Evolutionary conservation across 73 alveolate genomes (phyloP).

Genomic region (Durusdinium trenchii): DNA sequence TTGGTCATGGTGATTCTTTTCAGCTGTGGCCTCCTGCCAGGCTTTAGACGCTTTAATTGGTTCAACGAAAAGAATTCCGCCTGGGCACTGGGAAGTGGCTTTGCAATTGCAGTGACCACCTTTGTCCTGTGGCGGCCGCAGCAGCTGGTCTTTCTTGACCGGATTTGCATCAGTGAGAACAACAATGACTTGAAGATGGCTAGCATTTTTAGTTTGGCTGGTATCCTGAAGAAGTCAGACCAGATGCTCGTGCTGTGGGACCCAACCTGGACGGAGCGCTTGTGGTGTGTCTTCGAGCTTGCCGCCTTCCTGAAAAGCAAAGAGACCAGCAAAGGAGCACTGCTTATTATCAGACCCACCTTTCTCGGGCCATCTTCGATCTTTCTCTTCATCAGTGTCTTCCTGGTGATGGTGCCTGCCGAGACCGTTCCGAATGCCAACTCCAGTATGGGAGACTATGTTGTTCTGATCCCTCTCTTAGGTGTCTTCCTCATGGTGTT

Average conservation of each 20-base stretch:
- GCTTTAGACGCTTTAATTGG: background rate
- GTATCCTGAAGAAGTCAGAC: background rate
- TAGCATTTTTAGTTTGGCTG: background rate
- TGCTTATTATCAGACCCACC: background rate
- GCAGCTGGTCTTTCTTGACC: background rate
- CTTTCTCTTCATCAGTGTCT: background rate
- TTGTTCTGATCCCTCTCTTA: too few relatives aligned
- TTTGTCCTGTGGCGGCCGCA: background rate
- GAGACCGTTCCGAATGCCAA: background rate
- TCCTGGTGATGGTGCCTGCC: background rate
- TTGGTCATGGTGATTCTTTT: background rate
- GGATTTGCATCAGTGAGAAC: slow-evolving; percentile 17
- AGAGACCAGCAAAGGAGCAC: too few relatives aligned
- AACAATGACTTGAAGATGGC: background rate
- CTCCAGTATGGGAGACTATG: too few relatives aligned
- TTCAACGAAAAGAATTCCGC: background rate
- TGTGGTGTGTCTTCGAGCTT: slow-evolving; percentile 21
- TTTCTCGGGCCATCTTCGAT: background rate
- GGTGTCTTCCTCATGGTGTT: too few relatives aligned
- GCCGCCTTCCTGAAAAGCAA: too few relatives aligned
- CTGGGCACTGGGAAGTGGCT: background rate
- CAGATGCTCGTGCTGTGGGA: slow-evolving; percentile 44
- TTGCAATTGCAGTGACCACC: background rate
- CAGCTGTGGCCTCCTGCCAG: background rate
- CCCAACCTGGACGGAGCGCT: slow-evolving; percentile 11